Evolutionary conservation across 2,329 filamentous ascomycete genomes (phyloP), one percentile per base, ranked within the genome.

Genomic region (Cladosporium sp.): DNA sequence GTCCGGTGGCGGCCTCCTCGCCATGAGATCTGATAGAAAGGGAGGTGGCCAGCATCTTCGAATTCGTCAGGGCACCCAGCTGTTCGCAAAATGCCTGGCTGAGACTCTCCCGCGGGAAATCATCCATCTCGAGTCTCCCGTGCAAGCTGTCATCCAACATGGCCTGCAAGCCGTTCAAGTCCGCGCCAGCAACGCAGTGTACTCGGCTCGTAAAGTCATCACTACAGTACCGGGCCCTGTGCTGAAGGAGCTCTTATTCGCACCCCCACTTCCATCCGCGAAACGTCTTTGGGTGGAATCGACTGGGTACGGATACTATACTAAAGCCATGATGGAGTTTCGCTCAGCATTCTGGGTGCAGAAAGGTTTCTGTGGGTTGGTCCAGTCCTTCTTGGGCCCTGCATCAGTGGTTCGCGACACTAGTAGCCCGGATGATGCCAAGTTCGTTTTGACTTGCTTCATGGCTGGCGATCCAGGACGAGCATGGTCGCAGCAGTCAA

Each of bases 21-120:
- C 80, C 54, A 84, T 87, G 80, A 78, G 83, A 0, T 85, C 84
- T 0, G 85, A 87, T 69, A 71, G 77, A 26, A 82, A 84, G 65
- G 70, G 80, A 51, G 86, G 86, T 5, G 86, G 82, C 0, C 84
- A 87, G 68, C 80, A 85, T 69, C 76, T 87, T 8, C 79, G 85
- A 1, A 71, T 84, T 21, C 77, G 78, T 2, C 74, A 82, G 64
- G 85, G 85, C 1, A 84, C 80, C 0, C 81, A 84, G 68, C 68
- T 73, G 0, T 76, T 85, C 36, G 70, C 80, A 4, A 71, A 73
- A 41, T 75, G 76, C 0, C 69, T 85, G 0, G 79, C 81, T 30
- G 36, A 24, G 3, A 59, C 57, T 11, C 57, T 59, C 8, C 36
- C 57, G n/a, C 36, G 12, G 28, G 26, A 26, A 7, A 44, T 24